Conservation (phyloP, 164 flowering plant species). For the Magnolia sinica region DNA sequence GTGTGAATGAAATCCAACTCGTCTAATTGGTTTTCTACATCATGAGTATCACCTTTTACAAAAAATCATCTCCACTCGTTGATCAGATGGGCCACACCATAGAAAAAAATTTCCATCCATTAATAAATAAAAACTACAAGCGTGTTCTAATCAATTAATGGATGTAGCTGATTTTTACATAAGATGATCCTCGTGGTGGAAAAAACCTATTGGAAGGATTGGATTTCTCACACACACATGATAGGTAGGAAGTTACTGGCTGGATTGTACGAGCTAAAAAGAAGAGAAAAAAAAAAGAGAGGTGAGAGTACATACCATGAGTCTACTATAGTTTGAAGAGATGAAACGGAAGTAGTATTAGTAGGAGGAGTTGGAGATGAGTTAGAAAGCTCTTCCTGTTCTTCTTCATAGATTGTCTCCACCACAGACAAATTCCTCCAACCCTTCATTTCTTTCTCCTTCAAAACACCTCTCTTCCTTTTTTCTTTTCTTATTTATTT, state of each 20-base stretch:
- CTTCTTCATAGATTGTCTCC: constrained; percentile 76
- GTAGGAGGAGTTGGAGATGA: constrained; percentile 27
- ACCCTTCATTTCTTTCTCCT: constrained; percentile 28
- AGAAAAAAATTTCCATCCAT: too few species aligned
- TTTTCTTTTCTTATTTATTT: background rate
- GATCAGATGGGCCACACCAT: too few species aligned
- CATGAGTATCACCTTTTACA: too few species aligned
- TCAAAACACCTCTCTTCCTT: background rate
- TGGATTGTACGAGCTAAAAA: background rate
- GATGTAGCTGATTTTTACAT: too few species aligned
- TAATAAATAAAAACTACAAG: too few species aligned
- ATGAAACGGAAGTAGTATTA: constrained; percentile 23
- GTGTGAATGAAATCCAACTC: too few species aligned
- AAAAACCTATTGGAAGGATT: background rate
- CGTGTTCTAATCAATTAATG: too few species aligned
- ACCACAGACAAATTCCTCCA: constrained; percentile 57
- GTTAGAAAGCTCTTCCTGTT: constrained; percentile 31
- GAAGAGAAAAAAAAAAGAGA: background rate
- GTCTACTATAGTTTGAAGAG: constrained; percentile 37
- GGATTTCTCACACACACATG: background rate
- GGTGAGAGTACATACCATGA: constrained; percentile 34
- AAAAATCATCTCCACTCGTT: too few species aligned
- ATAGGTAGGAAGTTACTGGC: background rate
- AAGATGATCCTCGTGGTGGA: too few species aligned
- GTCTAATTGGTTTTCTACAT: too few species aligned